Base-by-base conservation (phyloP, 257 asterid genomes). In the Penstemon newberryi region DNA sequence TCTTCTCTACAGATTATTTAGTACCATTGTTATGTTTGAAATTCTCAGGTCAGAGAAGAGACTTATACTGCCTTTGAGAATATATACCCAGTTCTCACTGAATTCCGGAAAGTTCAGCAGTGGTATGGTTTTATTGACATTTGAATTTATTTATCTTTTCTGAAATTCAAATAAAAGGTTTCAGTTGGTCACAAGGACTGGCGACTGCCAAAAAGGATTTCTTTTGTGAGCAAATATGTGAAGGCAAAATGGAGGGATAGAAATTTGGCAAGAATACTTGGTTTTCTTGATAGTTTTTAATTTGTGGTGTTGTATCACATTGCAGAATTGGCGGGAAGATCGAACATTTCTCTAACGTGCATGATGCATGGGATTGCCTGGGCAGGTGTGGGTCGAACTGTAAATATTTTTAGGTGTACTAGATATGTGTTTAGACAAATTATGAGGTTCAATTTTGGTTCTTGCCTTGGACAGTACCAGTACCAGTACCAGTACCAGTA, bases 21-120 rank as follows among this genome's bases (percentile, higher is more conserved):
- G 61, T 10, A 19, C 25, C 5, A 55, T 65, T 45, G 13, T 56
- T 57, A 13, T 45, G 39, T 11, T 10, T 52, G 36, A 63, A 57
- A 18, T 78, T 75, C 69, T 10, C 92, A 92, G 98, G 96, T 89
- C 59, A 79, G 98, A 70, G 96, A 89, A 13, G 98, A 91, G 77
- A 91, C 98, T 0, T 91, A 87, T 72, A 80, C 90, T 38, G 95
- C 98, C 60, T 89, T 91, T 74, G 98, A 91, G 85, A 89, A 87
- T 73, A 91, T 91, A 79, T 89, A 91, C 81, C 98, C 96, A 6
- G 95, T 91, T 57, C 95, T 91, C 70, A 89, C 89, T 0, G 95
- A 91, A 77, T 91, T 82, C 65, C 84, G 98, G 69, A 91, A 89
- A 83, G 95, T 89, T 75, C 97, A 91, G 80, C 96, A 89, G 74